A percentile compares a stretch with the other conserved stretches of the same genome.
phyloP scores from a whole-genome alignment of 75 land plant species.

The Pinus albicaulis region DNA sequence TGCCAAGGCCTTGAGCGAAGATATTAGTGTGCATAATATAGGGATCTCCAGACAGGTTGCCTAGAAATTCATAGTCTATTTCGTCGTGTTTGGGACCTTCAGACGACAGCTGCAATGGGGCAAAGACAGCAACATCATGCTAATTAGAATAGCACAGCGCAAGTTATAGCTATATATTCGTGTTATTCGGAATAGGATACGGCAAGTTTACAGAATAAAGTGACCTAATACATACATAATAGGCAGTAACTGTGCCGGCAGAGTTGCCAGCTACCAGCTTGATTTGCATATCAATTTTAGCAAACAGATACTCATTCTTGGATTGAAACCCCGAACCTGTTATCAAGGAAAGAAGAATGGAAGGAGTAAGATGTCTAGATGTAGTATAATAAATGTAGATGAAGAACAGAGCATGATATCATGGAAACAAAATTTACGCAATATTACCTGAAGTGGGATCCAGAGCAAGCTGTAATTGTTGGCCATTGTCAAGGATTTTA shows the following conservation, averaged over 20 bases:
- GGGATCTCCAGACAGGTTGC: constrained; percentile 61
- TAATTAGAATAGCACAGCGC: too few species aligned
- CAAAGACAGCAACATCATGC: too few species aligned
- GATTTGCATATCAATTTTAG: constrained; percentile 67
- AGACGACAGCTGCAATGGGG: constrained; percentile 34
- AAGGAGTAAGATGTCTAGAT: background rate
- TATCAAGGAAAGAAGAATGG: background rate
- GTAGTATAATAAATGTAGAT: background rate
- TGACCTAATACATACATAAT: constrained; percentile 38
- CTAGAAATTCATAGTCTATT: constrained; percentile 79
- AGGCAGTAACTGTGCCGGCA: constrained; percentile 66
- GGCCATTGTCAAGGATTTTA: constrained; percentile 26
- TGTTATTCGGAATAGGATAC: too few species aligned
- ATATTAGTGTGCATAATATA: constrained; percentile 76
- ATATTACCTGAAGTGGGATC: constrained; percentile 28
- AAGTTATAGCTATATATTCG: too few species aligned
- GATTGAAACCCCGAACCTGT: constrained; percentile 69
- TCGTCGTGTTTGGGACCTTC: constrained; percentile 68
- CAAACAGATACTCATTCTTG: constrained; percentile 63
- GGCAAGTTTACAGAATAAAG: background rate
- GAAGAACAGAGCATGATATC: background rate
- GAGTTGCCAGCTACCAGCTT: constrained; percentile 63
- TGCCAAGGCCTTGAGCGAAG: constrained; percentile 63
- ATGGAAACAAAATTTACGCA: too few species aligned
- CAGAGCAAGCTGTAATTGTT: constrained; percentile 22